Percentiles rank a stretch among this genome's conserved stretches.
These are phyloP conservation scores for Penicillium chermesinum DNA, from an alignment of 495 filamentous ascomycete species.

Conservation along the genomic window DNA sequence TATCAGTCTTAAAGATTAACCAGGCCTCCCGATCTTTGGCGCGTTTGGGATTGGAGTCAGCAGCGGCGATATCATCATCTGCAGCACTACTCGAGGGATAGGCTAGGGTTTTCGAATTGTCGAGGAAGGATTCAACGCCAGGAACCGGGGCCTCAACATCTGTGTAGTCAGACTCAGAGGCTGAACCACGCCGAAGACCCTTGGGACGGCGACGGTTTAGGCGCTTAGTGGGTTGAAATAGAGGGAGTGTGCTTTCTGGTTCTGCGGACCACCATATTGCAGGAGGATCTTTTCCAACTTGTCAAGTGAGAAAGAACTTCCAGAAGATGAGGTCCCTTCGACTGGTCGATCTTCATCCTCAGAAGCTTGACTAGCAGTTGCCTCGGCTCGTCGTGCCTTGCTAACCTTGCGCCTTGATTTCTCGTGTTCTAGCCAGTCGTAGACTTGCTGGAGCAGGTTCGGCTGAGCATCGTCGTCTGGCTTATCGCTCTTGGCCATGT, in stretches of 20 bases:
- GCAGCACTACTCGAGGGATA: constrained; percentile 59
- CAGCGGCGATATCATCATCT: constrained; percentile 37
- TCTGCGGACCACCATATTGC: constrained; percentile 43
- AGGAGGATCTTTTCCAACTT: constrained; percentile 62
- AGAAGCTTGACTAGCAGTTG: constrained; percentile 14
- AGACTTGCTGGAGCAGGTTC: constrained; percentile 62
- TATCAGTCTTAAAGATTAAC: constrained; percentile 81
- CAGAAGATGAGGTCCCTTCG: constrained; percentile 40
- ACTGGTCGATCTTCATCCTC: constrained; percentile 24
- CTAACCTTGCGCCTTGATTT: constrained; percentile 56
- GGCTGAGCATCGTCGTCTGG: constrained; percentile 32
- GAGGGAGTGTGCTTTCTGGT: constrained; percentile 23
- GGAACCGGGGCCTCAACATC: constrained; percentile 70
- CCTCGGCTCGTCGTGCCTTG: constrained; percentile 33
- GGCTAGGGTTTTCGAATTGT: constrained; percentile 81
- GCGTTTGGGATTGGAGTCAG: constrained; percentile 28
- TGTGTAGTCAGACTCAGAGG: constrained; percentile 77
- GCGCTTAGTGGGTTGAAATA: constrained; percentile 31
- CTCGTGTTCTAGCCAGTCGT: constrained; percentile 75
- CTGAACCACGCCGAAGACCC: constrained; percentile 36
- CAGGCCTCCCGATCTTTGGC: constrained; percentile 69
- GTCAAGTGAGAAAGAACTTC: constrained; percentile 60
- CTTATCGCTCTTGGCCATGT: constrained; percentile 10
- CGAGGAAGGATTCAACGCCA: constrained; percentile 70
- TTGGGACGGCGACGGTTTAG: constrained; percentile 27